Percentiles rank a stretch among this genome's conserved stretches.
Evolutionary conservation across 495 filamentous ascomycete species (phyloP).

Genomic region (Tirmania nivea): DNA sequence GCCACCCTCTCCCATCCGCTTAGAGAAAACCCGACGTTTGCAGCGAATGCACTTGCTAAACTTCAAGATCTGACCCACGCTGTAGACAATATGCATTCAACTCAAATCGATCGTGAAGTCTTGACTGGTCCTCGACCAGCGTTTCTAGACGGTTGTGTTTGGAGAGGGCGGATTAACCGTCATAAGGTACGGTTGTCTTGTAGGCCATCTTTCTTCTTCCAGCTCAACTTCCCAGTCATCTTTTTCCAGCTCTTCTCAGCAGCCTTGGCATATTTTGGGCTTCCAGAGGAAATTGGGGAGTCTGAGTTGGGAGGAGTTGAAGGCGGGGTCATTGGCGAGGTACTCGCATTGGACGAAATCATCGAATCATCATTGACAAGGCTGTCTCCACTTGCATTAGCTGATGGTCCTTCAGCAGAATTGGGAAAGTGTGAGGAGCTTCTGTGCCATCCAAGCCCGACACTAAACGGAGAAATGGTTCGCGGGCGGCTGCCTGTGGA

Average conservation of each 20-base stretch:
- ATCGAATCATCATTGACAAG: constrained; percentile 25
- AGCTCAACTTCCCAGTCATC: constrained; percentile 47
- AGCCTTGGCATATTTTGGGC: constrained; percentile 5
- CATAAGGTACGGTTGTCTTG: neutral
- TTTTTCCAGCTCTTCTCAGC: constrained; percentile 52
- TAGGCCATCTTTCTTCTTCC: constrained; percentile 22
- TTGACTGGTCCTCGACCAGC: no score
- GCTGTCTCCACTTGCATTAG: constrained; percentile 20
- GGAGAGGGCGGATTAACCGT: neutral
- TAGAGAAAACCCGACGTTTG: no score
- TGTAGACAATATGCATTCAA: no score
- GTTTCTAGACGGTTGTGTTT: no score
- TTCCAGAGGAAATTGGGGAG: constrained; percentile 16
- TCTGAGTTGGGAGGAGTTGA: constrained; percentile 56
- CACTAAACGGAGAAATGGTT: constrained; percentile 16
- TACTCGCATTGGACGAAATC: constrained; percentile 24
- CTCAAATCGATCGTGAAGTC: no score
- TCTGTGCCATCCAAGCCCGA: constrained; percentile 9
- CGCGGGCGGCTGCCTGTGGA: constrained; percentile 14
- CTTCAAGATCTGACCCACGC: no score
- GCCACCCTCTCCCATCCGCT: no score
- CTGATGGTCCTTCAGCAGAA: constrained; percentile 7
- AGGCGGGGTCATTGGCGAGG: constrained; percentile 63
- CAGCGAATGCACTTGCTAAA: no score
- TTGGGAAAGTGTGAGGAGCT: constrained; percentile 7